Evolutionary conservation across 441 rosid species (phyloP).

Genomic region (Manihot esculenta): DNA sequence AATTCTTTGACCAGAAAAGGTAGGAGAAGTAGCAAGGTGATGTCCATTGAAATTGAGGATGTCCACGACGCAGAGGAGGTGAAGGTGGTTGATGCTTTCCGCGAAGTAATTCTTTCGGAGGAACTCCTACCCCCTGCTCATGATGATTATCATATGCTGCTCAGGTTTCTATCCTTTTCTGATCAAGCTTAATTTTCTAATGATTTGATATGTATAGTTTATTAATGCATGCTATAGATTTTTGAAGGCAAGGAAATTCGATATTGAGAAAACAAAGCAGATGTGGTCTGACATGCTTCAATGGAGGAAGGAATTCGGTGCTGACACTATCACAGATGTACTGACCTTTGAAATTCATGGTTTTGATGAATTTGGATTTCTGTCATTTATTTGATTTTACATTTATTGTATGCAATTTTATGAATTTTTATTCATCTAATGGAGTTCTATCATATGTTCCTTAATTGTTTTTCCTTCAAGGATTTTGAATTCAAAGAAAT

Average conservation of each 20-base stretch:
- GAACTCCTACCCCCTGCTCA: slow-evolving; percentile 67
- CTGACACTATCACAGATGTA: slow-evolving; percentile 73
- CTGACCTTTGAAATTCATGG: neutral
- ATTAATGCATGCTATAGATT: slow-evolving; percentile 39
- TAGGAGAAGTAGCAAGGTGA: slow-evolving; percentile 73
- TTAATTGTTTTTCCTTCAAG: slow-evolving; percentile 31
- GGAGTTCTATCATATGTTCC: no score
- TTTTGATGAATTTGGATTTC: slow-evolving; percentile 11
- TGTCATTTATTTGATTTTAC: neutral
- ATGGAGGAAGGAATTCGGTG: slow-evolving; percentile 82
- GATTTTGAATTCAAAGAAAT: slow-evolving; percentile 69
- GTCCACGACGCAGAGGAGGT: slow-evolving; percentile 70
- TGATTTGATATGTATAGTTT: neutral
- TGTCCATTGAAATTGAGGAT: slow-evolving; percentile 67
- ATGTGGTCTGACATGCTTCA: slow-evolving; percentile 88
- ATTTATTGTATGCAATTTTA: no score
- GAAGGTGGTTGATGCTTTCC: slow-evolving; percentile 74
- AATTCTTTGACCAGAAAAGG: slow-evolving; percentile 58
- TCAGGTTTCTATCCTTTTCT: slow-evolving; percentile 43
- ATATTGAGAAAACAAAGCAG: slow-evolving; percentile 72
- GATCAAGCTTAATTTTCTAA: neutral
- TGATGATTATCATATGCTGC: slow-evolving; percentile 83
- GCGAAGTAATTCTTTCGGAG: slow-evolving; percentile 62
- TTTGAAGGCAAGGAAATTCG: slow-evolving; percentile 85
- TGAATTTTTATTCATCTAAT: neutral